Base-by-base conservation (phyloP, 2,329 filamentous ascomycete species). In the Cadophora sp. region DNA sequence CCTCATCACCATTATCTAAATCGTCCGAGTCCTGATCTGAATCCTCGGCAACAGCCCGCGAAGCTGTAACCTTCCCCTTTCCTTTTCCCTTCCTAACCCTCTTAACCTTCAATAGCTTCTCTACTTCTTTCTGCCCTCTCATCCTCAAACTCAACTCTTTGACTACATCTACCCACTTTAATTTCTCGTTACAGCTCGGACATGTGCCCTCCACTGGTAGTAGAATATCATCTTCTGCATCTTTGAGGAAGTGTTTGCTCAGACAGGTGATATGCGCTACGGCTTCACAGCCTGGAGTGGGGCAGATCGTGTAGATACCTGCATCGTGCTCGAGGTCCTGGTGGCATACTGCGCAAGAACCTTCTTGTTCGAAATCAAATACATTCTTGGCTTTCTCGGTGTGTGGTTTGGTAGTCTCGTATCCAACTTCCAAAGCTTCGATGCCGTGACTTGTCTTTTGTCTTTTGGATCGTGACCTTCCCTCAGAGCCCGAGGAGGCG, bases 101-200 rank as follows among this genome's bases (percentile, higher is more conserved):
- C 41, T 72, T 75, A 0, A 50, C 80, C 76, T 87, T 92, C 72
- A 93, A 83, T 30, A 97, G 74, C 71, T 88, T 88, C 48, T 89
- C 85, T 0, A 94, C 81, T 71, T 94, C 90, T 66, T 91, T 90
- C 64, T 84, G 79, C 0, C 91, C 94, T 27, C 92, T 85, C 43
- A 87, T 82, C 39, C 95, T 85, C 59, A 97, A 80, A 60, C 86
- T 96, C 72, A 97, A 79, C 76, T 97, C 94, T 76, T 89, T 94
- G 81, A 96, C 91, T 80, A 97, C 87, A 58, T 91, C 86, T 0
- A 84, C 82, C 95, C 95, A 98, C 60, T 83, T 77, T 1, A 94
- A 80, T 4, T 82, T 78, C 0, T 82, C 81, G 0, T 83, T 79
- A 75, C 95, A 98, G 22, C 80, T 80, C 0, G 93, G 93, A 79